These are phyloP conservation scores for Solanum chiquidenum DNA, from an alignment of 257 asterid species.

Conservation along the genomic window DNA sequence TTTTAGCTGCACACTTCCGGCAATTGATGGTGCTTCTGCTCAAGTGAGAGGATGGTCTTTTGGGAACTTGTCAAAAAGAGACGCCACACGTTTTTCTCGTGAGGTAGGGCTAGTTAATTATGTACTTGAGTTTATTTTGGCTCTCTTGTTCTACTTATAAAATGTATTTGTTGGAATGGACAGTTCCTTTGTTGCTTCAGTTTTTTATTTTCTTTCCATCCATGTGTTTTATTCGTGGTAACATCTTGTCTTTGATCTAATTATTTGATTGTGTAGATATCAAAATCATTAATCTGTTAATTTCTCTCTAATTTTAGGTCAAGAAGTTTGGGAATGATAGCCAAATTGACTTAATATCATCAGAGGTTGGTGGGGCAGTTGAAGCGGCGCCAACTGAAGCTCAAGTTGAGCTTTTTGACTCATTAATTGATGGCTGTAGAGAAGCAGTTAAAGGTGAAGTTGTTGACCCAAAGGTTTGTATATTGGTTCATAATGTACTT, in stretches of 20 bases:
- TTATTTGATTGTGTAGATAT: neutral
- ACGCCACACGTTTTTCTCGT: conserved; percentile 89
- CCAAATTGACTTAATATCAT: conserved; percentile 68
- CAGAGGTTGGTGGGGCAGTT: conserved; percentile 91
- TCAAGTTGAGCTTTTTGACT: conserved; percentile 92
- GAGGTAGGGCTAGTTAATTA: conserved; percentile 40
- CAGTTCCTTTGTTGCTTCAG: neutral
- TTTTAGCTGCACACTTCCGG: conserved; percentile 47
- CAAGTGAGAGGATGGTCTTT: conserved; percentile 97
- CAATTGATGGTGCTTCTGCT: conserved; percentile 91
- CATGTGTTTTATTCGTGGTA: neutral
- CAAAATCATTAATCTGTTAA: neutral
- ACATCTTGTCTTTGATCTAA: neutral
- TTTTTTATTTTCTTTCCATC: neutral
- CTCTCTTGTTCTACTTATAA: neutral
- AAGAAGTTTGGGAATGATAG: conserved; percentile 92
- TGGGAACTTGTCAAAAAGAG: conserved; percentile 91
- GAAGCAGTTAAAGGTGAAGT: conserved; percentile 72
- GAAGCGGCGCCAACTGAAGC: conserved; percentile 91
- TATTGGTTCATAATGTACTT: neutral
- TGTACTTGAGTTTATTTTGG: neutral
- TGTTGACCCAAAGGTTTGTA: conserved; percentile 58
- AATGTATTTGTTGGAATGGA: neutral
- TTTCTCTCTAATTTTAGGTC: conserved; percentile 38
- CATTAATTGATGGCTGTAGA: conserved; percentile 85